Percentiles rank a stretch among this genome's conserved stretches.
Conservation (phyloP, 257 asterid species). For the Solanum ahanhuiri region DNA sequence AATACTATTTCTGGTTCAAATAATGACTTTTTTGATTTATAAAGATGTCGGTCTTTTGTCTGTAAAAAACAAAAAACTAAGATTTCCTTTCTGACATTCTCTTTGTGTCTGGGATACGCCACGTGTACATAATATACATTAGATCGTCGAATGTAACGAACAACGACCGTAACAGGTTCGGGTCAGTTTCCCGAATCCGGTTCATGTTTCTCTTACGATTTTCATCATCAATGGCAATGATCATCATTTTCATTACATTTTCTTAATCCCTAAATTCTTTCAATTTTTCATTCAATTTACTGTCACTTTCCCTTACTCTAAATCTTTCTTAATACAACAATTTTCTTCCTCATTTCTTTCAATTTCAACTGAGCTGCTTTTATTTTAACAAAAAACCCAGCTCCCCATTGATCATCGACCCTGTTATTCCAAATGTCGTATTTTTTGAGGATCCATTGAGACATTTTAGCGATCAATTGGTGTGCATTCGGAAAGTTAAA, state of each 20-base stretch:
- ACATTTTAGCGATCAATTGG: not conserved
- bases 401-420: not conserved
- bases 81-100: not conserved
- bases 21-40: not conserved
- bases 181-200: not conserved
- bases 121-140: not conserved
- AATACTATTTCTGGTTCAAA: not conserved
- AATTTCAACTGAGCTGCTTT: not conserved
- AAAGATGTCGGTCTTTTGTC: not conserved
- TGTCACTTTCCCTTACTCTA: not conserved
- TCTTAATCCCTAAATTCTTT: not conserved
- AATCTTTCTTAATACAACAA: not conserved
- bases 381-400: not conserved
- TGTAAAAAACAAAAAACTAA: not conserved
- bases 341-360: not conserved
- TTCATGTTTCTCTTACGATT: not conserved
- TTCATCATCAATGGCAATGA: conserved; percentile 1
- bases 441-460: not conserved
- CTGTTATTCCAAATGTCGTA: not conserved
- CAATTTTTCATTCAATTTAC: not conserved
- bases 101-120: not conserved
- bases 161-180: not conserved
- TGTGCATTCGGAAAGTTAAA: not conserved
- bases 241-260: not conserved
- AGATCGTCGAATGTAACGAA: not conserved